These are phyloP conservation scores for Colletotrichum tabaci DNA, from an alignment of 2,329 filamentous ascomycete species.

Conservation along the genomic window DNA sequence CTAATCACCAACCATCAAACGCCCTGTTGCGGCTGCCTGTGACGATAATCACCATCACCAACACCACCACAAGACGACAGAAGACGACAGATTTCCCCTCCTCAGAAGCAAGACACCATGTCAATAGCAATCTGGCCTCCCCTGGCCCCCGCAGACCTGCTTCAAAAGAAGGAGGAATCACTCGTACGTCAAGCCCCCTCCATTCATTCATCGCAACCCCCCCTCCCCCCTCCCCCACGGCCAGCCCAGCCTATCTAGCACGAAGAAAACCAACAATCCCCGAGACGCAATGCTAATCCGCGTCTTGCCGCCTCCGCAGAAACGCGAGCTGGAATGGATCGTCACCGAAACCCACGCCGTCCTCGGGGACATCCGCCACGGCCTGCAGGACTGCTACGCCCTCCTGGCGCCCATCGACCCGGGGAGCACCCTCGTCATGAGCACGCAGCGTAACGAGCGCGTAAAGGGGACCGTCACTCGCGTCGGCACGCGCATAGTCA, in stretches of 20 bases:
- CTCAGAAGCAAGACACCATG: conserved; percentile 55
- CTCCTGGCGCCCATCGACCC: conserved; percentile 88
- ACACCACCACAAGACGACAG: not conserved
- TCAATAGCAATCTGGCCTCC: conserved; percentile 73
- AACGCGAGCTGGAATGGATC: conserved; percentile 70
- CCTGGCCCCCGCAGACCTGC: conserved; percentile 65
- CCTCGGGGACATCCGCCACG: conserved; percentile 69
- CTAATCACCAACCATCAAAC: conserved; percentile 6
- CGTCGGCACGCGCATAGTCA: conserved; percentile 90
- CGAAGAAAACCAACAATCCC: not conserved
- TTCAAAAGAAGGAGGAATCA: conserved; percentile 63
- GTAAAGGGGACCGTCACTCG: conserved; percentile 95
- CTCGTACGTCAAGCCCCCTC: conserved; percentile 58
- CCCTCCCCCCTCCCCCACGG: not conserved
- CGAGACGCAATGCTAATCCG: conserved; percentile 49
- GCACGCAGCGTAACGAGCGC: conserved; percentile 86
- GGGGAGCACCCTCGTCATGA: conserved; percentile 90
- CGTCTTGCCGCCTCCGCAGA: conserved; percentile 52
- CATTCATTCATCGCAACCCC: not conserved
- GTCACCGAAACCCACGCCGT: conserved; percentile 64
- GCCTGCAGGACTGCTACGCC: conserved; percentile 89
- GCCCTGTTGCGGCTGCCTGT: conserved; percentile 33
- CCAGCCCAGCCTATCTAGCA: not conserved
- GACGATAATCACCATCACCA: not conserved
- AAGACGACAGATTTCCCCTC: not conserved